Base-by-base conservation (phyloP, 2,329 filamentous ascomycete genomes). In the Sporothrix dimorphospora region DNA sequence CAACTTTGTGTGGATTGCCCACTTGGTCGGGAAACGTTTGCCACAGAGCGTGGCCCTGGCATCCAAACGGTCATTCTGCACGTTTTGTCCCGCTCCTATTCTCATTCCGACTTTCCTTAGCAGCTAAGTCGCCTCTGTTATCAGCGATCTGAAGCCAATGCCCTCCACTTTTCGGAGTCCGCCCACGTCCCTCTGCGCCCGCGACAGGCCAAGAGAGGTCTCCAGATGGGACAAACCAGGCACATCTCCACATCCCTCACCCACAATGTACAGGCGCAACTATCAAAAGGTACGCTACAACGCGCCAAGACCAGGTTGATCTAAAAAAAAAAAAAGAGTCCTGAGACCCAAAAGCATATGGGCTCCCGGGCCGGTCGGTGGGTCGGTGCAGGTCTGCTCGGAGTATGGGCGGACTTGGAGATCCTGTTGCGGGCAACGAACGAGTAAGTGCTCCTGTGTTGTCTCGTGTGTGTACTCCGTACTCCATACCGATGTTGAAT, bases 21-120 rank as follows among this genome's bases (percentile, higher is more conserved):
- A 47, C 61, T 27, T 19, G 42, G 61, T 30, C 67, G 67, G 67
- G 67, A 69, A 69, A 69, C 67, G 67, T 69, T 69, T 69, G 67
- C 67, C 67, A 69, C 67, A 57, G 61, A 65, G 21, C n/a, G 21
- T n/a, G 16, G 12, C 42, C 21, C 21, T 47, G 40, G 42, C 61
- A 30, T 67, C 21, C 27, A 47, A n/a, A 51, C 42, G 16, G 16
- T 16, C 30, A 30, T 4, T n/a, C 21, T 16, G 51, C 40, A 47
- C 24, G 42, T 14, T 34, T 27, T 49, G 55, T 38, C 63, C 38
- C 12, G 42, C 42, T 49, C 63, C 40, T 34, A 67, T 27, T 51
- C 47, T 38, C 65, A 53, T 47, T 27, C 40, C 42, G 34, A 24
- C 34, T 19, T 42, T 34, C 57, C 57, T 59, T 38, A 34, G 40